phyloP scores from a whole-genome alignment of 345 rosid genomes.

The Aurinia saxatilis region DNA sequence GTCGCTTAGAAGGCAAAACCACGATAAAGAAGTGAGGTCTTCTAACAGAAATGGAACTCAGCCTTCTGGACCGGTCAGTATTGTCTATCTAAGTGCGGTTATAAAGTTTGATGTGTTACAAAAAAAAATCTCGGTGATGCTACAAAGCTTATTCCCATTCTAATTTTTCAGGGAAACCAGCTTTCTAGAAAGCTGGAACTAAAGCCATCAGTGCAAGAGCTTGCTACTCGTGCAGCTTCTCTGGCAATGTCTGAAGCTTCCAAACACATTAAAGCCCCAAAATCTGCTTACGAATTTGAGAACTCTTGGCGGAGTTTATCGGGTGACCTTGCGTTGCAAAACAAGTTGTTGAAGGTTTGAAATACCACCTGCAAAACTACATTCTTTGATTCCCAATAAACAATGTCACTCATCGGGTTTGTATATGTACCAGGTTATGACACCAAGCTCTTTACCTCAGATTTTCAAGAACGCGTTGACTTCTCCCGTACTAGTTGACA shows the following conservation, averaged over 20 bases:
- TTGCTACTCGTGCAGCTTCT: conserved; percentile 80
- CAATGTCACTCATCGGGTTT: background rate
- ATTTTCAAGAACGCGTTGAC: conserved; percentile 72
- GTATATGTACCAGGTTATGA: conserved; percentile 42
- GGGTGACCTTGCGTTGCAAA: conserved; percentile 51
- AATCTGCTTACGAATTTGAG: conserved; percentile 82
- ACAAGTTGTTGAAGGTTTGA: conserved; percentile 67
- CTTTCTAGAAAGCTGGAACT: conserved; percentile 36
- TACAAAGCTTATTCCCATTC: background rate
- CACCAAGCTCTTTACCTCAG: conserved; percentile 69
- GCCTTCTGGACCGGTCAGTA: conserved; percentile 24
- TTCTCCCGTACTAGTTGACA: conserved; percentile 62
- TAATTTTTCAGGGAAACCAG: conserved; percentile 34
- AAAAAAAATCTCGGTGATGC: background rate
- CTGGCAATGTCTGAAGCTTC: conserved; percentile 71
- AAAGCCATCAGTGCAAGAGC: conserved; percentile 64
- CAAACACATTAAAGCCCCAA: conserved; percentile 56
- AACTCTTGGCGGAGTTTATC: conserved; percentile 72
- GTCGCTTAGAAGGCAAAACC: conserved; percentile 23
- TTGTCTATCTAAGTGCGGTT: background rate
- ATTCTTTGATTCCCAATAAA: background rate
- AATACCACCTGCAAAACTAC: background rate
- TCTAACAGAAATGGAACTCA: conserved; percentile 20
- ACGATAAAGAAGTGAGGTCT: conserved; percentile 17
- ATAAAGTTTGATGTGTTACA: background rate